Evolutionary conservation across 495 filamentous ascomycete genomes (phyloP), one percentile per base, ranked within the genome.

Genomic region (Delitschia confertaspora): DNA sequence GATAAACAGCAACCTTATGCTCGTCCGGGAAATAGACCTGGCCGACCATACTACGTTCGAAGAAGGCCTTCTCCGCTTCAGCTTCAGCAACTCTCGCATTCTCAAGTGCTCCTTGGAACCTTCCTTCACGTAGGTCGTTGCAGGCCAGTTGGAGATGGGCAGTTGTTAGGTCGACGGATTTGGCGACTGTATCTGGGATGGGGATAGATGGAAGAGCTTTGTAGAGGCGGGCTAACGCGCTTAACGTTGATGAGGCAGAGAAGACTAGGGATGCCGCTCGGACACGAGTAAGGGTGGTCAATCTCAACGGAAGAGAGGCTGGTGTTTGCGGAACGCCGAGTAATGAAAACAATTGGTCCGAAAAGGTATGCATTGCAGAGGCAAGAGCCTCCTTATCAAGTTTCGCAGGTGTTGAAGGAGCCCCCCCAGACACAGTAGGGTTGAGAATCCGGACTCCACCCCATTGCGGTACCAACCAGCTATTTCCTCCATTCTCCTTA

Each of bases 11-110:
- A n/a, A 96, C 74, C 64, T 96, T 98, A 58, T 98, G 91, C 65
- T 98, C 91, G 57, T 98, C 93, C 1, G 91, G 91, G 62, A 86
- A 98, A 74, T 84, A 95, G 48, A 95, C 80, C 65, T 96, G 91
- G 0, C 91, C 91, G 30, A 98, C 91, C 91, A 98, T 98, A 57
- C 83, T 93, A 63, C 93, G 94, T 68, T 98, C 93, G 55, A 98
- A 98, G 63, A 98, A 98, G 3, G 88, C 91, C 38, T 81, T 80
- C 64, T 98, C 93, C 0, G 87, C 91, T 56, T 93, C 85, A 2
- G 72, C 73, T 60, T 94, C 88, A 4, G 93, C 93, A 11, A 88
- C 78, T 6, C 82, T 71, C 1, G 88, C 88, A 58, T 85, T 79
- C 38, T 78, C 76, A 24, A 98, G 68, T 0, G 81, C 82, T 1